These are phyloP conservation scores for Starmerella ratchasimensis DNA, from an alignment of 805 yeast species.

Conservation along the genomic window DNA sequence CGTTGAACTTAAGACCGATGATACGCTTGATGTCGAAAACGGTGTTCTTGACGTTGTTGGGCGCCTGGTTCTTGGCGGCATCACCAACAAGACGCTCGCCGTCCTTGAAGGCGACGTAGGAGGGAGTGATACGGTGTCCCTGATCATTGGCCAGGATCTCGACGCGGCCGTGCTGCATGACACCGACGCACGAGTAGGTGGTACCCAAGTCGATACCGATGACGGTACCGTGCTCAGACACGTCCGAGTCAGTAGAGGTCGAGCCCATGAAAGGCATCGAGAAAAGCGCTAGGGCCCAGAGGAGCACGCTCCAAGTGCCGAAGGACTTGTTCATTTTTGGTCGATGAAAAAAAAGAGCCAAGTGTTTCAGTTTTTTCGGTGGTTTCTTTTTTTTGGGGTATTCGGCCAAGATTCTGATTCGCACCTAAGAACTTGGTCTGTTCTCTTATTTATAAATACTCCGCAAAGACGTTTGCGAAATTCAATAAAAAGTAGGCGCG, in stretches of 20 bases:
- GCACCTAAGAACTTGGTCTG: too few species aligned
- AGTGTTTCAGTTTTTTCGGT: not conserved
- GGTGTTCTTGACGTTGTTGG: conserved; percentile 74
- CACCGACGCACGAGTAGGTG: conserved; percentile 94
- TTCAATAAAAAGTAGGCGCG: too few species aligned
- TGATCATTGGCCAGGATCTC: conserved; percentile 92
- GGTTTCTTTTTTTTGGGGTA: too few species aligned
- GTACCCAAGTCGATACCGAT: conserved; percentile 97
- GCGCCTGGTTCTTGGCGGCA: conserved; percentile 93
- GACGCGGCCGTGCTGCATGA: conserved; percentile 68
- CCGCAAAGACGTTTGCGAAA: too few species aligned
- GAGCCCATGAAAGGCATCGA: conserved; percentile 26
- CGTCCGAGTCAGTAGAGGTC: conserved; percentile 21
- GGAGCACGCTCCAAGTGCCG: conserved; percentile 24
- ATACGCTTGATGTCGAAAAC: conserved; percentile 84
- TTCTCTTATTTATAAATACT: too few species aligned
- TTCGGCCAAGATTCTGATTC: too few species aligned
- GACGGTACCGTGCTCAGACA: conserved; percentile 36
- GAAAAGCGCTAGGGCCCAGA: conserved; percentile 27
- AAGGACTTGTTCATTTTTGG: conserved; percentile 15
- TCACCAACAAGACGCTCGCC: conserved; percentile 91
- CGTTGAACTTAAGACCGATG: conserved; percentile 71
- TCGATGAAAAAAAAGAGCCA: too few species aligned
- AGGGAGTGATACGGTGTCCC: conserved; percentile 94
- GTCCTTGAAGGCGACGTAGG: conserved; percentile 83